Conservation (phyloP, 2,329 filamentous ascomycete genomes). For the Plectosphaerella sp. region DNA sequence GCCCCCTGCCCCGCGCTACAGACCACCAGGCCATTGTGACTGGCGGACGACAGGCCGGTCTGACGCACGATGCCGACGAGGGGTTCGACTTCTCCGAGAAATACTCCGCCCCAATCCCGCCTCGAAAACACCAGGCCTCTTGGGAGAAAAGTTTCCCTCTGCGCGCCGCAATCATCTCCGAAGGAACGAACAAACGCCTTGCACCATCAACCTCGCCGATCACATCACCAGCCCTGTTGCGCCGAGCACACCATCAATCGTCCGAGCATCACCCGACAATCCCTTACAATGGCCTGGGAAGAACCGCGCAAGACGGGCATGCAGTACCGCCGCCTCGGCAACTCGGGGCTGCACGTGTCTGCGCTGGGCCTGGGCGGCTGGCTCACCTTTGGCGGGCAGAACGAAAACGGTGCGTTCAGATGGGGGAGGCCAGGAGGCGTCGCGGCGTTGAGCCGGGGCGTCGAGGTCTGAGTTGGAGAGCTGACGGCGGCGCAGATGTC, state of each 20-base stretch:
- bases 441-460: too few relatives aligned
- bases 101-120: background rate
- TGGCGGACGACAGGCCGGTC: too few relatives aligned
- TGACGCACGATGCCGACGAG: background rate
- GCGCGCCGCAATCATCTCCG: background rate
- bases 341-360: constrained; percentile 62
- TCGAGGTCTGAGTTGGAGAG: too few relatives aligned
- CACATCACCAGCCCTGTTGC: too few relatives aligned
- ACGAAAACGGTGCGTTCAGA: constrained; percentile 40
- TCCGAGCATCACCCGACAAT: background rate
- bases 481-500: constrained; percentile 34
- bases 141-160: background rate
- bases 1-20: too few relatives aligned
- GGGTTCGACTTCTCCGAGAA: background rate
- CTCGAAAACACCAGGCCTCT: background rate
- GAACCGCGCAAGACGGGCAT: constrained; percentile 40
- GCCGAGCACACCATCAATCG: background rate
- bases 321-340: constrained; percentile 36
- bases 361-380: constrained; percentile 61
- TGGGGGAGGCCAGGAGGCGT: too few relatives aligned
- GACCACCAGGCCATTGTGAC: too few relatives aligned
- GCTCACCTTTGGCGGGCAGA: constrained; percentile 64
- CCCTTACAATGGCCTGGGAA: constrained; percentile 31
- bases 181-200: too few relatives aligned
- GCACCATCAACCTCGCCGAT: too few relatives aligned